Percentiles rank a stretch among this genome's conserved stretches.
These are phyloP conservation scores for Candida mattraensis DNA, from an alignment of 805 yeast species.

Conservation along the genomic window DNA sequence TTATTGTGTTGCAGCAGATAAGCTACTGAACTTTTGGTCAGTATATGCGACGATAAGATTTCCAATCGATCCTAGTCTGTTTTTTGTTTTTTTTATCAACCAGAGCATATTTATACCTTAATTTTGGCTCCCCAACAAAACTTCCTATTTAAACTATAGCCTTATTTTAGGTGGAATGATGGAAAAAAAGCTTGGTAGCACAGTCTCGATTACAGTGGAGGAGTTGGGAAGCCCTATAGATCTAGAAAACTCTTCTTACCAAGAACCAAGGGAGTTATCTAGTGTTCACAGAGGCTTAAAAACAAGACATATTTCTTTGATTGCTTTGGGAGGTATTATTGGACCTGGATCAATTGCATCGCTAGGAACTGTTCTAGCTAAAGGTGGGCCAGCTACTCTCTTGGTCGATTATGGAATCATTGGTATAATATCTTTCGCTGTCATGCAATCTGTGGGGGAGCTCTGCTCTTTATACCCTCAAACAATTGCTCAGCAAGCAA, in stretches of 20 bases:
- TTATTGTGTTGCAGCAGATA: too few species aligned
- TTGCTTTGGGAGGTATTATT: constrained; percentile 53
- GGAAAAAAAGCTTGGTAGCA: too few species aligned
- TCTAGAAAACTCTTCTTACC: too few species aligned
- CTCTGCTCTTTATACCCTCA: constrained; percentile 45
- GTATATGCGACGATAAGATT: too few species aligned
- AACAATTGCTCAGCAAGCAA: constrained; percentile 36
- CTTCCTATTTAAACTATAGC: too few species aligned
- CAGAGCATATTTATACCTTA: too few species aligned
- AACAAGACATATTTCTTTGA: constrained; percentile 49
- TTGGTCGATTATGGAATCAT: constrained; percentile 45
- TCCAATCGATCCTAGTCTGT: too few species aligned
- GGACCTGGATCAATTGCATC: constrained; percentile 57
- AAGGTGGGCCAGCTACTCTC: constrained; percentile 51
- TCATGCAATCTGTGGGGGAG: constrained; percentile 54
- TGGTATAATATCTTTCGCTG: constrained; percentile 47
- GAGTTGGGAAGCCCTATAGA: too few species aligned
- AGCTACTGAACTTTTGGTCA: too few species aligned
- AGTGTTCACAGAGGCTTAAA: constrained; percentile 47
- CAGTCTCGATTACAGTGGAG: background rate
- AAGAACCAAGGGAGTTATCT: constrained; percentile 11
- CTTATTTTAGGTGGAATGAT: too few species aligned
- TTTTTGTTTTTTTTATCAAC: too few species aligned
- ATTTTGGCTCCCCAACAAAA: too few species aligned
- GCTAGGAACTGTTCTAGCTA: constrained; percentile 42